These are phyloP conservation scores for Heterobasidion parviporum DNA, from an alignment of 1,284 basidiomycete genomes.

Conservation along the genomic window DNA sequence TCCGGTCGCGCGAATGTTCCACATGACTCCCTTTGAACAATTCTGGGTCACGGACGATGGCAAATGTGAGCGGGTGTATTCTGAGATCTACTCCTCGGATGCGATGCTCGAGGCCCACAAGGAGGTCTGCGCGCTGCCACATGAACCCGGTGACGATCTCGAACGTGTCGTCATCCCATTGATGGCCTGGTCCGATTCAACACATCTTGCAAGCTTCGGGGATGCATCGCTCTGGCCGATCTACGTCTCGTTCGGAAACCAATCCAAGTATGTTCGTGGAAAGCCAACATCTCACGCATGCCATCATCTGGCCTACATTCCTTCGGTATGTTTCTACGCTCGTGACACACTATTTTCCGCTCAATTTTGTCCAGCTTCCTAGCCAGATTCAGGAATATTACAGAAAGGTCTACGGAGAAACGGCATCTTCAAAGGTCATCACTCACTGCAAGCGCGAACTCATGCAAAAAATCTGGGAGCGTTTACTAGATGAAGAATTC, in stretches of 20 bases:
- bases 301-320: constrained; percentile 2
- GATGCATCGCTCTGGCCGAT: not conserved
- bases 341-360: too few relatives aligned
- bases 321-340: not conserved
- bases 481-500: not conserved
- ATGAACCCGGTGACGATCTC: not conserved
- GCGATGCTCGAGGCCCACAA: not conserved
- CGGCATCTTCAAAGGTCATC: not conserved
- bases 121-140: not conserved
- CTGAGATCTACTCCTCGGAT: not conserved
- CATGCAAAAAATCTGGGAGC: not conserved
- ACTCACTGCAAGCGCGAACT: not conserved
- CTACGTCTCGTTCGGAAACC: not conserved
- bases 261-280: not conserved
- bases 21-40: not conserved
- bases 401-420: too few relatives aligned
- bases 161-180: not conserved
- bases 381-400: too few relatives aligned
- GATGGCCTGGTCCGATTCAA: not conserved
- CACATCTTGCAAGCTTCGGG: constrained; percentile 1
- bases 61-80: not conserved
- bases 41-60: not conserved
- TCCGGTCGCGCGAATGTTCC: not conserved
- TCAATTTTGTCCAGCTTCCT: too few relatives aligned
- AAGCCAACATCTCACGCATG: not conserved